A percentile compares a stretch with the other conserved stretches of the same genome.
phyloP scores from a whole-genome alignment of 2,329 filamentous ascomycete genomes.

The Fusarium sulawesiense region DNA sequence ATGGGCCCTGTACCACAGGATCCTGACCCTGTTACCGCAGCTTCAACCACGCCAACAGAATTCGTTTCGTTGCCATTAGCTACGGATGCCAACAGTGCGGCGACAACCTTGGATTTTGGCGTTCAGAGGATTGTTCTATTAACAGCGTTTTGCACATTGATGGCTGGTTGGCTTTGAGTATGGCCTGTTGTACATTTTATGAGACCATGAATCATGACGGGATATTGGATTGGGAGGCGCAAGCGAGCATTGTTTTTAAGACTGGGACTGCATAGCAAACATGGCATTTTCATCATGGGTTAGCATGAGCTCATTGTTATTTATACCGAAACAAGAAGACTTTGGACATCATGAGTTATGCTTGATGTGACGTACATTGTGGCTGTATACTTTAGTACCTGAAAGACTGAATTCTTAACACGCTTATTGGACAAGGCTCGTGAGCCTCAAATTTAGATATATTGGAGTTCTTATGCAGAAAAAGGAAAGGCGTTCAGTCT shows the following conservation, averaged over 20 bases:
- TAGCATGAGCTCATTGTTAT: neutral
- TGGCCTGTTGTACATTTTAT: neutral
- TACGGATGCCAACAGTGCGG: slow-evolving; percentile 22
- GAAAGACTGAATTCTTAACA: neutral
- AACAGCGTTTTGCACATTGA: slow-evolving; percentile 4
- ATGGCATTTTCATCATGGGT: neutral
- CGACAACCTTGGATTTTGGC: neutral
- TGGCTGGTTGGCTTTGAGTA: slow-evolving; percentile 16
- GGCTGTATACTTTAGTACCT: neutral
- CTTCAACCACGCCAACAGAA: slow-evolving; percentile 32
- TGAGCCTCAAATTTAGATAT: neutral
- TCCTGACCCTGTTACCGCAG: slow-evolving; percentile 44
- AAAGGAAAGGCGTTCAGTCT: neutral
- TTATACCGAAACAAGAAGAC: neutral
- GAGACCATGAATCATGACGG: slow-evolving; percentile 13
- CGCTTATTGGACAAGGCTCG: neutral
- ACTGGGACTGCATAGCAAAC: neutral
- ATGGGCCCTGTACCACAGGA: slow-evolving; percentile 53
- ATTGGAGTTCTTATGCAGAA: neutral
- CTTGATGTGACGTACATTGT: neutral
- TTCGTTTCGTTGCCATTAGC: slow-evolving; percentile 32
- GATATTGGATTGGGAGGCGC: neutral
- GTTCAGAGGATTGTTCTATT: slow-evolving; percentile 3
- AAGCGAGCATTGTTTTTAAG: slow-evolving; percentile 8
- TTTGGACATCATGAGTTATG: neutral